Percentiles rank a stretch among this genome's conserved stretches.
Conservation (phyloP, 2,329 filamentous ascomycete genomes). For the Diaporthe destruens region DNA sequence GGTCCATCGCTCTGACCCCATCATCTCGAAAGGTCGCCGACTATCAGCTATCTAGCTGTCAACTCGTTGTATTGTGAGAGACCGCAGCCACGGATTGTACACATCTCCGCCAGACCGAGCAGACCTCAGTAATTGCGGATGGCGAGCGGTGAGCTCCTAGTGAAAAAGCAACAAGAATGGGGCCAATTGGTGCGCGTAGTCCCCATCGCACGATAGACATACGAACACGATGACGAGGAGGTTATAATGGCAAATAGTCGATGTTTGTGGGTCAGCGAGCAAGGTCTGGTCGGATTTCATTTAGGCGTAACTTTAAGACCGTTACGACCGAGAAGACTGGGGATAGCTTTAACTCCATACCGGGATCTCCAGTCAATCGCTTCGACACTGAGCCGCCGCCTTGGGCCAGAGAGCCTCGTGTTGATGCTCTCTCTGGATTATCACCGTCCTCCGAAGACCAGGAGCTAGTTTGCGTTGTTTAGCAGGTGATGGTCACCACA, state of each 20-base stretch:
- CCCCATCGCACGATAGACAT: not conserved
- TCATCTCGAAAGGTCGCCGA: not conserved
- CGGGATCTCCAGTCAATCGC: not conserved
- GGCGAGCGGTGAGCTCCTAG: not conserved
- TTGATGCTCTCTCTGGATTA: no score
- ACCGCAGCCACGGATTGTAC: not conserved
- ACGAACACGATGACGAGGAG: conserved; percentile 18
- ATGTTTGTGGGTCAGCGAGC: not conserved
- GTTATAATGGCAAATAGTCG: not conserved
- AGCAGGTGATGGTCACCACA: no score
- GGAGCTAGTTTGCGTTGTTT: no score
- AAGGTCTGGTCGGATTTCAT: conserved; percentile 1
- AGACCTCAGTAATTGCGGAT: not conserved
- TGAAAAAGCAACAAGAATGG: not conserved
- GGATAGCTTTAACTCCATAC: conserved; percentile 8
- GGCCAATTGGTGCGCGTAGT: not conserved
- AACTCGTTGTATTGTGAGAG: not conserved
- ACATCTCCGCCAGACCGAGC: not conserved
- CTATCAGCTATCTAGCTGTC: not conserved
- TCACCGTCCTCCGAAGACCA: no score
- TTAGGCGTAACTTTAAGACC: not conserved
- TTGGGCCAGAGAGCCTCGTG: no score
- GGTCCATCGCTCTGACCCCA: not conserved
- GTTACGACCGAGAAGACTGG: not conserved
- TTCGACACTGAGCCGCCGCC: not conserved